A percentile compares a stretch with the other conserved stretches of the same genome.
Conservation (phyloP, 2,329 filamentous ascomycete species). For the Fusarium albosuccineum region DNA sequence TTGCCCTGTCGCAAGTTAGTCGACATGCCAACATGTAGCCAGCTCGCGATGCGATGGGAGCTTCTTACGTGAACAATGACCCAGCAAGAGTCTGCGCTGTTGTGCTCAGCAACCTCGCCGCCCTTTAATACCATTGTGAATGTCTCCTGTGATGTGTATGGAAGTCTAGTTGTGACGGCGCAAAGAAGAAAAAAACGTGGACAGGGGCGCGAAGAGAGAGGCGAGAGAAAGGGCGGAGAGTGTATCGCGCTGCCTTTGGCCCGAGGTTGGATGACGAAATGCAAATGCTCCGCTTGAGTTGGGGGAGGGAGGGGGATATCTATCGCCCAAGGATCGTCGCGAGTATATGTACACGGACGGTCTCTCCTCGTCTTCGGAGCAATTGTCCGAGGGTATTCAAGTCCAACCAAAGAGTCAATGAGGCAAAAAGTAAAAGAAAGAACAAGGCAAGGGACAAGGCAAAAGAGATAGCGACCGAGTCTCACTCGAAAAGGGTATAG, state of each 20-base stretch:
- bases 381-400: background rate
- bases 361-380: background rate
- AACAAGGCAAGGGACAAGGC: background rate
- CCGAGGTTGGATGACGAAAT: slow-evolving; percentile 41
- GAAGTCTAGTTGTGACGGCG: background rate
- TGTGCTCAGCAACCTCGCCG: slow-evolving; percentile 75
- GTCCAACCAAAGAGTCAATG: background rate
- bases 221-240: background rate
- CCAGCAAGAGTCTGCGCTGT: slow-evolving; percentile 87
- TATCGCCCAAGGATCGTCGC: background rate
- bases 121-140: slow-evolving; percentile 62
- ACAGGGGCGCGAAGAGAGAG: background rate
- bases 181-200: background rate
- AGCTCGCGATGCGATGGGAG: slow-evolving; percentile 4
- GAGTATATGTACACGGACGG: background rate
- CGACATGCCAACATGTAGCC: slow-evolving; percentile 16
- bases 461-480: no score
- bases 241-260: slow-evolving; percentile 36
- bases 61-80: slow-evolving; percentile 81
- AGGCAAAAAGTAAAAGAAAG: background rate
- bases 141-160: slow-evolving; percentile 1
- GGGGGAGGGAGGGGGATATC: background rate
- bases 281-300: background rate
- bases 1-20: slow-evolving; percentile 66
- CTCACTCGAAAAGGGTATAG: background rate